These are phyloP conservation scores for Alloteropsis angusta DNA, from an alignment of 202 grass and related monocot species.

Conservation along the genomic window DNA sequence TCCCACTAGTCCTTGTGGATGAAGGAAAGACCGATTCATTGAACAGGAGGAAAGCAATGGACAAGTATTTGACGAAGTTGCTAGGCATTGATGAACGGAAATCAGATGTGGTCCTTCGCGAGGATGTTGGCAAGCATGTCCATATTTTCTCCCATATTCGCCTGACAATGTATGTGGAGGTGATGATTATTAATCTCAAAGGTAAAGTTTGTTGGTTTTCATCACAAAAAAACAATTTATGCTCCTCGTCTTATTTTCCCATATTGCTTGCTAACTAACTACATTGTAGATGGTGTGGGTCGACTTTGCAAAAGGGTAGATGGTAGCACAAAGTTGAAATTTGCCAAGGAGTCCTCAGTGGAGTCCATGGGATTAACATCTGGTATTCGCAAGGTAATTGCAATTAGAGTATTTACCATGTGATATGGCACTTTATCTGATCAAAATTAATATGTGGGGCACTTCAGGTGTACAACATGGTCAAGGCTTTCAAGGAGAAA, in stretches of 20 bases:
- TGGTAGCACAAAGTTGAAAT: conserved; percentile 36
- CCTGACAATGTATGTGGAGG: conserved; percentile 71
- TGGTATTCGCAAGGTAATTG: conserved; percentile 73
- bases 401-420: neutral
- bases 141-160: conserved; percentile 94
- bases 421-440: neutral
- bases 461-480: conserved; percentile 86
- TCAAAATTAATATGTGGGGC: neutral
- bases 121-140: conserved; percentile 72
- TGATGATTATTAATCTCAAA: conserved; percentile 70
- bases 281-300: conserved; percentile 37
- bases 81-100: conserved; percentile 23
- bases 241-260: neutral
- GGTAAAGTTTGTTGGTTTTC: conserved; percentile 29
- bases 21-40: conserved; percentile 31
- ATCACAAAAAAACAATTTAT: neutral
- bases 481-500: conserved; percentile 55
- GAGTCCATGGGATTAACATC: conserved; percentile 74
- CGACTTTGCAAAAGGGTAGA: conserved; percentile 21
- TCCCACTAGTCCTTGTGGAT: conserved; percentile 58
- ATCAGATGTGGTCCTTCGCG: conserved; percentile 40
- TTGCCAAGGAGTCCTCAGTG: conserved; percentile 35
- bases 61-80: conserved; percentile 61
- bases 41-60: conserved; percentile 61
- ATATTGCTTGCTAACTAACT: neutral